A percentile compares a stretch with the other conserved stretches of the same genome.
These are phyloP conservation scores for Xylariales sp. DNA, from an alignment of 2,329 filamentous ascomycete genomes.

Conservation along the genomic window DNA sequence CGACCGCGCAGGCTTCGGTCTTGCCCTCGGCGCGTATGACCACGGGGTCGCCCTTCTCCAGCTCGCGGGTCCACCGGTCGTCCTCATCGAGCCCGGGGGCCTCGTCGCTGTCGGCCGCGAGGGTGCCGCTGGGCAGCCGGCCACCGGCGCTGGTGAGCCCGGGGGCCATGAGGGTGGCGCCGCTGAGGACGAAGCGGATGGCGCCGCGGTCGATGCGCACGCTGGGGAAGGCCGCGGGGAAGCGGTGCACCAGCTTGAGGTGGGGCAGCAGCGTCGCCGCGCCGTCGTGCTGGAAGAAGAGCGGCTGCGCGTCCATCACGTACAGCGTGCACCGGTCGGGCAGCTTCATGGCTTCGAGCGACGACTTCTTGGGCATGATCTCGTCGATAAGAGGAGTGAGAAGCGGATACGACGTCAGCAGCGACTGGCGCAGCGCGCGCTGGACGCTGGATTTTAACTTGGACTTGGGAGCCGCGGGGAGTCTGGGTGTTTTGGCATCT, in stretches of 20 bases:
- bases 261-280: slow-evolving; percentile 77
- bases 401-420: slow-evolving; percentile 80
- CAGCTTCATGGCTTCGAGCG: slow-evolving; percentile 86
- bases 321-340: slow-evolving; percentile 89
- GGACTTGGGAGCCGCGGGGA: slow-evolving; percentile 75
- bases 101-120: too few species aligned
- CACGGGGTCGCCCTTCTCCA: slow-evolving; percentile 78
- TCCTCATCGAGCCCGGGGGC: slow-evolving; percentile 45
- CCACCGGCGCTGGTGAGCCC: slow-evolving; percentile 84
- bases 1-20: slow-evolving; percentile 83
- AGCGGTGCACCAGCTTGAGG: slow-evolving; percentile 83
- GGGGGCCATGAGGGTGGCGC: slow-evolving; percentile 93
- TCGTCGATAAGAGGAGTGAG: slow-evolving; percentile 88
- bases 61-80: slow-evolving; percentile 58
- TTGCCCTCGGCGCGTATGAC: slow-evolving; percentile 93
- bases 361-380: slow-evolving; percentile 90
- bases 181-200: slow-evolving; percentile 91
- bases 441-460: slow-evolving; percentile 98
- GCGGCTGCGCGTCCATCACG: slow-evolving; percentile 68
- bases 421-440: slow-evolving; percentile 75
- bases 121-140: slow-evolving; percentile 58
- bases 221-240: slow-evolving; percentile 76
- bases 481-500: slow-evolving; percentile 43
- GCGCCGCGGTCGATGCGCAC: slow-evolving; percentile 92
- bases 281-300: slow-evolving; percentile 92